Evolutionary conservation across 139 green algal genomes (phyloP), one percentile per base, ranked within the genome.

Genomic region (Ettlia oleoabundans): DNA sequence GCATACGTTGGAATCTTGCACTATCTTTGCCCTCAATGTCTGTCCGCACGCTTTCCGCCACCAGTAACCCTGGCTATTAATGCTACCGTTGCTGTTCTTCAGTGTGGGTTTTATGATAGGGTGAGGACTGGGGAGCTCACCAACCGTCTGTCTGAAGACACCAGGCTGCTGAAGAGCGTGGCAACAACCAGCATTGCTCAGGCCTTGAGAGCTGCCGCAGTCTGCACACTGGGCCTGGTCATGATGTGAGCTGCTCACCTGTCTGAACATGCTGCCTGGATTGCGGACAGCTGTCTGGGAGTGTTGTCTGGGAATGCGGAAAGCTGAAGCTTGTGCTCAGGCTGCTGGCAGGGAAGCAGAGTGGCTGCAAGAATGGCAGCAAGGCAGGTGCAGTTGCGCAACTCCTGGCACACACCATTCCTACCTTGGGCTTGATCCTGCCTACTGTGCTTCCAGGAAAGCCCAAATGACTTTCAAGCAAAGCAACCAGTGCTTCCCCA

Each of bases 101-200:
- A 81, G 68, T 78, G 88, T 6, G 86, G 81, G 8, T 90, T 90
- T 41, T 90, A 85, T 82, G 88, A 92, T 40, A 51, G 76, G 19
- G 84, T 85, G 26, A 84, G 86, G 30, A 87, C 84, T 40, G 88
- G 88, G 21, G 88, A 92, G 81, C 86, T 92, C n/a, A 89, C 85
- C 81, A 92, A 92, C 77, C 78, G 88, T 22, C 84, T 92, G 40
- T 80, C 83, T 30, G 88, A 92, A 64, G 88, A 92, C 74, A 90
- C 86, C 0, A 66, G 86, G 1, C 78, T 88, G 9, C 85, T 92
- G 73, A 90, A 90, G 64, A 72, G 73, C 15, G 88, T 81, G 6
- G 88, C 83, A 10, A 92, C 88, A 7, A 88, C 83, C n/a, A 86
- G 72, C 73, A 85, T 92, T n/a, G 82, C 71, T 65, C 77, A 85